phyloP scores from a whole-genome alignment of 2,329 filamentous ascomycete species.

The Colletotrichum sojae region DNA sequence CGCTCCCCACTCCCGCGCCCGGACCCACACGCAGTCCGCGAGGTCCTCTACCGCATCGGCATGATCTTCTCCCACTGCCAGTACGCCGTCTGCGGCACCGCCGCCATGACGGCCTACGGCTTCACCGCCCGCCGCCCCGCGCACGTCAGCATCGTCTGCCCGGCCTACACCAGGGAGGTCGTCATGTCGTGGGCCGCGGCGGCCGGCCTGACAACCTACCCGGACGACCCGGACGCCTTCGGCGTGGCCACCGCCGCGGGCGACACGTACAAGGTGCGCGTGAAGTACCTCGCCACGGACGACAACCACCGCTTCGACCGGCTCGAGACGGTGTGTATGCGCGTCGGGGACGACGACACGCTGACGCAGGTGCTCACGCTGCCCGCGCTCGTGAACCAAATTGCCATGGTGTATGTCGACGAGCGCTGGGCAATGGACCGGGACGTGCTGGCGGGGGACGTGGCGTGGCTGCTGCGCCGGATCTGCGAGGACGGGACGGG shows the following conservation, averaged over 20 bases:
- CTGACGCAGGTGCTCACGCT: slow-evolving; percentile 50
- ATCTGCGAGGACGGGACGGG: slow-evolving; percentile 44
- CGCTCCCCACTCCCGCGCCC: slow-evolving; percentile 41
- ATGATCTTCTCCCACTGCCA: slow-evolving; percentile 57
- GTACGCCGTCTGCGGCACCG: slow-evolving; percentile 62
- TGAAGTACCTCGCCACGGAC: slow-evolving; percentile 50
- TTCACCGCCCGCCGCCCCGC: slow-evolving; percentile 47
- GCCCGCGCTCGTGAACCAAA: slow-evolving; percentile 51
- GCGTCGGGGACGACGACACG: slow-evolving; percentile 28
- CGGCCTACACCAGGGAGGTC: slow-evolving; percentile 51
- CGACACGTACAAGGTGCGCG: slow-evolving; percentile 49
- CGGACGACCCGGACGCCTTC: slow-evolving; percentile 55
- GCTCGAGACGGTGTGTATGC: slow-evolving; percentile 43
- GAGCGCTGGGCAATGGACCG: slow-evolving; percentile 25
- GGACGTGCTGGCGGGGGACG: slow-evolving; percentile 46
- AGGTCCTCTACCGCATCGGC: slow-evolving; percentile 57
- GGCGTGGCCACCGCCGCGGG: slow-evolving; percentile 58
- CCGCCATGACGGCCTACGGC: slow-evolving; percentile 62
- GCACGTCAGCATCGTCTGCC: slow-evolving; percentile 59
- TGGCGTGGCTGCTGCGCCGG: slow-evolving; percentile 53
- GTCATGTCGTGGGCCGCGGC: slow-evolving; percentile 58
- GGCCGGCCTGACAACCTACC: slow-evolving; percentile 48
- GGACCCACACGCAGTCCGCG: slow-evolving; percentile 48
- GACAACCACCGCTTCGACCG: slow-evolving; percentile 48
- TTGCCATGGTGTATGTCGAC: slow-evolving; percentile 51